These are phyloP conservation scores for Glycine tomentella DNA, from an alignment of 306 rosid species.

Conservation along the genomic window DNA sequence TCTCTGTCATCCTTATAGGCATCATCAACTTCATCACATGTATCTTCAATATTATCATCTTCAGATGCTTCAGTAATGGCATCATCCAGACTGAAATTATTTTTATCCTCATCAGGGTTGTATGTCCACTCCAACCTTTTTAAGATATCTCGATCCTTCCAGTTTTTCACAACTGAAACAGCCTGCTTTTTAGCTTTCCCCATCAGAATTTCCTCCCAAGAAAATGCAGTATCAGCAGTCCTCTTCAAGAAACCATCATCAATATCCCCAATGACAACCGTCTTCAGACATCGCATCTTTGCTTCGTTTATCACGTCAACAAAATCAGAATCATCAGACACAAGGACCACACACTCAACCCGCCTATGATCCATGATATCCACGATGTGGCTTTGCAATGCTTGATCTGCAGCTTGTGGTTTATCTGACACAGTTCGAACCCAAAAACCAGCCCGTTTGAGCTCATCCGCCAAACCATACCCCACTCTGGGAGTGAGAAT, in stretches of 20 bases:
- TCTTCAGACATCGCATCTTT: constrained; percentile 69
- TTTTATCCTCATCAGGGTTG: constrained; percentile 59
- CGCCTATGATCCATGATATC: constrained; percentile 73
- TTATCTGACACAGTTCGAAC: constrained; percentile 60
- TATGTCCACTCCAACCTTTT: constrained; percentile 86
- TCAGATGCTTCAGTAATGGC: constrained; percentile 40
- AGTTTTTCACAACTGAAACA: constrained; percentile 66
- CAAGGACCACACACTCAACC: constrained; percentile 80
- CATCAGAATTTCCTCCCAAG: constrained; percentile 83
- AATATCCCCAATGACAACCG: constrained; percentile 78
- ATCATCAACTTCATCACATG: constrained; percentile 51
- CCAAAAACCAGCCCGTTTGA: constrained; percentile 78
- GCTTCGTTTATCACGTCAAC: constrained; percentile 75
- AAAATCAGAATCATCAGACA: constrained; percentile 81
- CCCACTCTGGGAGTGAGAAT: constrained; percentile 70
- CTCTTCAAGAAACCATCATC: constrained; percentile 77
- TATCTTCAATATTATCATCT: constrained; percentile 47
- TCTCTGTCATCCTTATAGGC: constrained; percentile 47
- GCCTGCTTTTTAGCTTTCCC: constrained; percentile 86
- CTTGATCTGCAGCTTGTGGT: constrained; percentile 63
- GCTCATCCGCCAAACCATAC: constrained; percentile 69
- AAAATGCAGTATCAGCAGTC: constrained; percentile 70
- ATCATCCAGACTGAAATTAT: constrained; percentile 42
- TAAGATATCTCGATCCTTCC: constrained; percentile 84
- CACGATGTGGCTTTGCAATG: constrained; percentile 63